Conservation (phyloP, 1,139 yeast species). For the Geotrichum klebahnii region DNA sequence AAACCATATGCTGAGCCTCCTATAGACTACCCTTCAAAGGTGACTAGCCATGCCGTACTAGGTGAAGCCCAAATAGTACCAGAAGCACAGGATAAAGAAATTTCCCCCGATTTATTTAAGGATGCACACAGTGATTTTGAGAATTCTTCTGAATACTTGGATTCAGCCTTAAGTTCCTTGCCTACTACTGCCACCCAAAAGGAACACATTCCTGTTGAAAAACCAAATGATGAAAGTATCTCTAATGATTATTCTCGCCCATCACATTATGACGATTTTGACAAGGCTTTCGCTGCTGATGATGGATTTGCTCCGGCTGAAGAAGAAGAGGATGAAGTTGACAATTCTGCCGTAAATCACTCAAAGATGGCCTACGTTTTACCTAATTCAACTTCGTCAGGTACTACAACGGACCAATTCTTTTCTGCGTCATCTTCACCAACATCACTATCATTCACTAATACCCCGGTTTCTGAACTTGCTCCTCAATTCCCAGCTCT, state of each 20-base stretch:
- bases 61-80: not conserved
- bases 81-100: not conserved
- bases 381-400: no score
- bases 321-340: no score
- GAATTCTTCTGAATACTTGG: conserved; percentile 4
- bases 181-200: no score
- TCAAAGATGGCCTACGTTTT: no score
- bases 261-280: conserved; percentile 30
- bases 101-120: conserved; percentile 4
- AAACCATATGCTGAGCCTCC: no score
- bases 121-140: conserved; percentile 11
- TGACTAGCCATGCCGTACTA: no score
- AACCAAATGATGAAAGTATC: conserved; percentile 57
- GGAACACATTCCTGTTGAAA: conserved; percentile 71
- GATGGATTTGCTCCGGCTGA: conserved; percentile 11
- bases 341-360: no score
- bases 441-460: conserved; percentile 8
- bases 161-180: conserved; percentile 8
- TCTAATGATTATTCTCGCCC: no score
- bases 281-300: conserved; percentile 18
- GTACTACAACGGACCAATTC: not conserved
- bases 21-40: no score
- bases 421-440: conserved; percentile 4
- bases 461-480: conserved; percentile 2
- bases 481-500: conserved; percentile 5